Conservation (phyloP, 225 moss, liverwort and hornwort species). For the Pleurozium schreberi region DNA sequence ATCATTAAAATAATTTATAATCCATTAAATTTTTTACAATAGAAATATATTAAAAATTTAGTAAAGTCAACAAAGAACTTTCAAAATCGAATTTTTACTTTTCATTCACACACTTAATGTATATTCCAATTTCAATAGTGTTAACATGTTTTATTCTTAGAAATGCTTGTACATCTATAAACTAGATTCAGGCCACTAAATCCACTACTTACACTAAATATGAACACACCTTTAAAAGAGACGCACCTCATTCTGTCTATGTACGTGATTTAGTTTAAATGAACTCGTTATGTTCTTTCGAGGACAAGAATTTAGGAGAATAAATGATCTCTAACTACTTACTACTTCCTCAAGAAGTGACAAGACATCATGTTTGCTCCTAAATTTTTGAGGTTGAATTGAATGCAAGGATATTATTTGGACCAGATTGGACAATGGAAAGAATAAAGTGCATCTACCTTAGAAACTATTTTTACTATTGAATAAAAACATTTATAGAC, state of each 20-base stretch:
- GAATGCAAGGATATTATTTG: not conserved
- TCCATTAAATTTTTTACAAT: too few species aligned
- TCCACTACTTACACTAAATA: not conserved
- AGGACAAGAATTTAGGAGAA: accelerated
- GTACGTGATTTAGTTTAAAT: accelerated
- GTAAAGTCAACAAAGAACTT: not conserved
- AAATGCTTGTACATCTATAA: not conserved
- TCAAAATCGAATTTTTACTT: accelerated
- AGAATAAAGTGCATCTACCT: not conserved
- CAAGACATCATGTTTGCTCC: accelerated
- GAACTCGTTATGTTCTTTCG: not conserved
- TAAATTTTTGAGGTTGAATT: not conserved
- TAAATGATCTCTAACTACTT: not conserved
- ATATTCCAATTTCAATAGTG: accelerated
- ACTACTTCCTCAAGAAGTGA: accelerated
- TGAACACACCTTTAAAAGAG: accelerated
- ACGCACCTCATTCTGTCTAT: accelerated
- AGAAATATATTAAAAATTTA: not conserved
- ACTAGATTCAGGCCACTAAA: too few species aligned
- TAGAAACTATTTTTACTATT: too few species aligned
- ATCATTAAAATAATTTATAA: not conserved
- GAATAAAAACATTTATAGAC: too few species aligned
- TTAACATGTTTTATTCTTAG: accelerated
- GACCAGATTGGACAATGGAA: accelerated
- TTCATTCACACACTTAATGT: not conserved